A percentile compares a stretch with the other conserved stretches of the same genome.
Evolutionary conservation across 805 yeast genomes (phyloP).

Genomic region (Teunomyces panamensis): DNA sequence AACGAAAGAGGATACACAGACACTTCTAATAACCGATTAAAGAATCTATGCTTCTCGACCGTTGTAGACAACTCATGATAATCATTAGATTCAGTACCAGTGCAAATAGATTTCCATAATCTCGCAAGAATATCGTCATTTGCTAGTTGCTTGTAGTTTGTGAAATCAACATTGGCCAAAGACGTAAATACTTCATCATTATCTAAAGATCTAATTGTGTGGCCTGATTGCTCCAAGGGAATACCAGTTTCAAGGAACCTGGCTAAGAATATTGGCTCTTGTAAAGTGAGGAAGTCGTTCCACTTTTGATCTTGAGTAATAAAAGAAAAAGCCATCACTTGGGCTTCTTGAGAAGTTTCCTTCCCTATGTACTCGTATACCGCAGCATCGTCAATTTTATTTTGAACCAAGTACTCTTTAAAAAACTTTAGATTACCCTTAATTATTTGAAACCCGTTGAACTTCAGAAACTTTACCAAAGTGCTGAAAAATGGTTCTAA

Average conservation of each 20-base stretch:
- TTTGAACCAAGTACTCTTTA: slow-evolving; percentile 12
- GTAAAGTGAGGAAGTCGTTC: not conserved
- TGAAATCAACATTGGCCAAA: slow-evolving; percentile 19
- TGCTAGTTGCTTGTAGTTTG: slow-evolving; percentile 8
- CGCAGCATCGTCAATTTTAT: not conserved
- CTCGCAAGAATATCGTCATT: slow-evolving; percentile 6
- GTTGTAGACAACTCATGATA: slow-evolving; percentile 16
- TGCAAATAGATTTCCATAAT: slow-evolving; percentile 16
- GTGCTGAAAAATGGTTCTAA: slow-evolving; percentile 21
- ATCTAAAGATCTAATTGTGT: not conserved
- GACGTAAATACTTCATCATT: slow-evolving; percentile 16
- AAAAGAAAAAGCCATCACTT: slow-evolving; percentile 5
- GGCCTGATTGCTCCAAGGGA: not conserved
- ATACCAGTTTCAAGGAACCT: slow-evolving; percentile 14
- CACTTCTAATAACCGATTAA: slow-evolving; percentile 19
- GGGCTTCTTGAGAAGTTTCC: not conserved
- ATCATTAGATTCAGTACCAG: slow-evolving; percentile 19
- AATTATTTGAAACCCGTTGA: slow-evolving; percentile 32
- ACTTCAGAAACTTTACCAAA: slow-evolving; percentile 36
- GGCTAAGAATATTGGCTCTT: slow-evolving; percentile 6
- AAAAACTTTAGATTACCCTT: slow-evolving; percentile 13
- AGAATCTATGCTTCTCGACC: slow-evolving; percentile 22
- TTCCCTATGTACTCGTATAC: not conserved
- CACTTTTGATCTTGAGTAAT: not conserved
- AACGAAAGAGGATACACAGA: slow-evolving; percentile 11